Base-by-base conservation (phyloP, 2,329 filamentous ascomycete genomes). In the Claviceps cyperi region DNA sequence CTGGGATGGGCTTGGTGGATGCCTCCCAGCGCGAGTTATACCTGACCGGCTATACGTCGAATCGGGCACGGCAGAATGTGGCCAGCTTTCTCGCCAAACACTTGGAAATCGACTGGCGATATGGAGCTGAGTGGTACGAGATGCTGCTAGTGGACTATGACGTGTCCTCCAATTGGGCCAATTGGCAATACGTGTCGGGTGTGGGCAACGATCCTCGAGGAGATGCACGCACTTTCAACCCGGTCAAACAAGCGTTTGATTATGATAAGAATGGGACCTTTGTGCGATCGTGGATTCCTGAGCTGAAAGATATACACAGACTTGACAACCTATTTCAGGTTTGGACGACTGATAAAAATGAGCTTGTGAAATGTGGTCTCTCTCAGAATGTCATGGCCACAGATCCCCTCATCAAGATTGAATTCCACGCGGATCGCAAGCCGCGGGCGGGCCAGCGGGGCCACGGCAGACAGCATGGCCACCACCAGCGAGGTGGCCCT, bases 71-170 rank as follows among this genome's bases (percentile, higher is more conserved):
- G 2, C 84, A 90, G 62, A 89, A 90, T 50, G 83, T 87, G 1
- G 85, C 84, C 0, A 83, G 74, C 15, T 91, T 86, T 60, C 68
- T 90, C 1, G 66, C 83, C 0, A 87, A 86, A 56, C 83, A 87
- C 53, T 69, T 90, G 3, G 73, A 74, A 1, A 80, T 91, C 21
- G 86, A 91, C 63, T 92, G 86, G 86, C 77, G 84, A 0, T 73
- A 86, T 14, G 86, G 86, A 0, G 86, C 85, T 0, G 86, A 90
- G 61, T 91, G 84, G 83, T 91, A 90, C 59, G 86, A 91, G 61
- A 78, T 75, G 60, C 69, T 84, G 59, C 71, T 90, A 3, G 71
- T 83, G 32, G 86, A 92, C 61, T 88, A 90, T 60, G 86, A 91
- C 56, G 74, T 84, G 0, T 79, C 76, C 14, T 83, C 75, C 52